Conservation (phyloP, 1,139 yeast species). For the Debaryomyces fabryi region DNA sequence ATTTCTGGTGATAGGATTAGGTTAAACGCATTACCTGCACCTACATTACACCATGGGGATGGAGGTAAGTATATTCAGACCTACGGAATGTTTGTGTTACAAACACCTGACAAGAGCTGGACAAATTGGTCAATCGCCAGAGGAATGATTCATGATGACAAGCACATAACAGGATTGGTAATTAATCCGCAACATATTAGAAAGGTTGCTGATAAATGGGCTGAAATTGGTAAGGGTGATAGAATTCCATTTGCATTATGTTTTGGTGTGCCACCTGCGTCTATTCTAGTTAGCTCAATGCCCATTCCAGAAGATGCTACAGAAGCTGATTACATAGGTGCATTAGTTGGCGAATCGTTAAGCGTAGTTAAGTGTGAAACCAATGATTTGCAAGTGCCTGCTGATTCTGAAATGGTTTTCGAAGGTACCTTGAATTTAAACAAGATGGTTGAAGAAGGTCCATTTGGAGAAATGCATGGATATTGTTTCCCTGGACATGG, state of each 20-base stretch:
- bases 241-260: slow-evolving; percentile 20
- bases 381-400: slow-evolving; percentile 19
- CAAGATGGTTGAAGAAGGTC: slow-evolving; percentile 18
- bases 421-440: slow-evolving; percentile 20
- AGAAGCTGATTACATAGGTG: slow-evolving; percentile 22
- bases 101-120: slow-evolving; percentile 23
- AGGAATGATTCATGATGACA: slow-evolving; percentile 19
- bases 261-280: slow-evolving; percentile 27
- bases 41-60: slow-evolving; percentile 18
- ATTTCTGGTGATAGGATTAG: slow-evolving; percentile 18
- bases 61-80: slow-evolving; percentile 24
- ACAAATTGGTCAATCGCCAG: slow-evolving; percentile 25
- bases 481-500: slow-evolving; percentile 19
- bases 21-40: slow-evolving; percentile 17
- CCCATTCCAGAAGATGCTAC: slow-evolving; percentile 23
- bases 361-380: slow-evolving; percentile 20
- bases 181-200: slow-evolving; percentile 23
- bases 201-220: slow-evolving; percentile 20
- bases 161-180: slow-evolving; percentile 20
- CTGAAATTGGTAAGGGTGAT: slow-evolving; percentile 16
- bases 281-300: slow-evolving; percentile 21
- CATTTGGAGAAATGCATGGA: slow-evolving; percentile 26
- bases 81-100: slow-evolving; percentile 21
- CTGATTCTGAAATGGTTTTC: slow-evolving; percentile 21
- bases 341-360: slow-evolving; percentile 20